phyloP scores from a whole-genome alignment of 768 basidiomycete species.

The Clavulina sp. region DNA sequence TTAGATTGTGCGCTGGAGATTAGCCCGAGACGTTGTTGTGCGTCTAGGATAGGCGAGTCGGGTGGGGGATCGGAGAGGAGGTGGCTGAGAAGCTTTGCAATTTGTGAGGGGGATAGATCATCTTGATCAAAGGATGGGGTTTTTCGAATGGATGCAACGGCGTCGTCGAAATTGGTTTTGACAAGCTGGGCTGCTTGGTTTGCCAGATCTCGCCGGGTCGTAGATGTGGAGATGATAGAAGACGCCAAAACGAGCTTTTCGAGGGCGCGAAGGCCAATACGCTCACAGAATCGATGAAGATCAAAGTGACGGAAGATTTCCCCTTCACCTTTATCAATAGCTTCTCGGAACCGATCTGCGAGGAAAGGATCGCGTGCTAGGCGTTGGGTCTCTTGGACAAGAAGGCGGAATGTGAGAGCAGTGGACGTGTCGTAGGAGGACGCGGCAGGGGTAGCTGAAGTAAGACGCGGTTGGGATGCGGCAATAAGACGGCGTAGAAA shows the following conservation, averaged over 20 bases:
- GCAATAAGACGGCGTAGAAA: slow-evolving; percentile 92
- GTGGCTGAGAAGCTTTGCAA: slow-evolving; percentile 65
- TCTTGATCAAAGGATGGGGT: slow-evolving; percentile 69
- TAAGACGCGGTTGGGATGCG: slow-evolving; percentile 59
- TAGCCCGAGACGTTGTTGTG: slow-evolving; percentile 54
- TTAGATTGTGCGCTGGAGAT: slow-evolving; percentile 60
- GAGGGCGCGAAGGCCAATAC: slow-evolving; percentile 60
- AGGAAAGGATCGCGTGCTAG: slow-evolving; percentile 81
- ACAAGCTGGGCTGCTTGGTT: slow-evolving; percentile 47
- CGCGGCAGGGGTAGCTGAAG: slow-evolving; percentile 36
- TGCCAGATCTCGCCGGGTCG: slow-evolving; percentile 40
- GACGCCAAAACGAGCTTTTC: slow-evolving; percentile 65
- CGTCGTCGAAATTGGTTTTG: slow-evolving; percentile 64
- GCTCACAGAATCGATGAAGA: slow-evolving; percentile 65
- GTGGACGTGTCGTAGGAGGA: slow-evolving; percentile 58
- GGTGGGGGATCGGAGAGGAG: slow-evolving; percentile 52
- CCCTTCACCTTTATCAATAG: slow-evolving; percentile 74
- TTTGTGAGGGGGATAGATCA: slow-evolving; percentile 54
- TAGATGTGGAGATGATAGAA: slow-evolving; percentile 43
- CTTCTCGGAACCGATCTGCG: slow-evolving; percentile 80
- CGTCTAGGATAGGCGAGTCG: slow-evolving; percentile 55
- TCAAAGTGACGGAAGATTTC: slow-evolving; percentile 72
- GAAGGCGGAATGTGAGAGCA: slow-evolving; percentile 63
- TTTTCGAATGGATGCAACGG: slow-evolving; percentile 55
- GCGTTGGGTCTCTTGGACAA: slow-evolving; percentile 76